Base-by-base conservation (phyloP, 73 alveolate genomes). In the Symbiodinium pilosum region DNA sequence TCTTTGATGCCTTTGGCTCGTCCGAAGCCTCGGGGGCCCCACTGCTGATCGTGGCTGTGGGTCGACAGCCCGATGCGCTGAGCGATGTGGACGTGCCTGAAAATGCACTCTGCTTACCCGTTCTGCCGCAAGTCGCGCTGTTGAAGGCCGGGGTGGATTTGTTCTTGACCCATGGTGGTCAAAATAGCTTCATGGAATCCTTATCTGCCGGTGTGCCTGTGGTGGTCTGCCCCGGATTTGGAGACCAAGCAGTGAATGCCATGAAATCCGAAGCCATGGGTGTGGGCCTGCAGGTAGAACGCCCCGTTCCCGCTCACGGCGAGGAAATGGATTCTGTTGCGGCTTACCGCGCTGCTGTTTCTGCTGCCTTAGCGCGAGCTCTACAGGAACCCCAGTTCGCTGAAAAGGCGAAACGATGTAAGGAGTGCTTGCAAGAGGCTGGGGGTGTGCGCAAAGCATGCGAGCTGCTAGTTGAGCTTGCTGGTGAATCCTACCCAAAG, bases 161-260 rank as follows among this genome's bases (percentile, higher is more conserved):
- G 41, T 91, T 91, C 42, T 32, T 91, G 89, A 91, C 97, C 21
- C 97, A 91, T 30, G 97, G 97, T n/a, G 97, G 97, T 40, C 97
- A 91, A 83, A 91, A 91, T 77, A 91, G 97, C 68, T 91, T 91
- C 89, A 91, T 91, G 97, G 97, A 91, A 52, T 91, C 97, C 41
- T 34, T 91, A 54, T 68, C 81, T 64, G 97, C 97, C 20, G 97
- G 89, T 3, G 85, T 73, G 41, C 97, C 97, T 1, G 97, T 91
- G 88, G 97, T 91, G 56, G 97, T 91, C 7, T 91, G 97, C 86
- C 97, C 97, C 7, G 97, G 97, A 40, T 91, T 91, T 30, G 97
- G 81, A 6, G 97, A 91, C n/a, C 97, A 91, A 75, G 81, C 42
- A 39, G 97, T 69, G 64, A 91, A 91, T 32, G 97, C 97, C 20